Percentiles rank a stretch among this genome's conserved stretches.
phyloP scores from a whole-genome alignment of 2,329 filamentous ascomycete genomes.

The Ceratocystis lukuohia region DNA sequence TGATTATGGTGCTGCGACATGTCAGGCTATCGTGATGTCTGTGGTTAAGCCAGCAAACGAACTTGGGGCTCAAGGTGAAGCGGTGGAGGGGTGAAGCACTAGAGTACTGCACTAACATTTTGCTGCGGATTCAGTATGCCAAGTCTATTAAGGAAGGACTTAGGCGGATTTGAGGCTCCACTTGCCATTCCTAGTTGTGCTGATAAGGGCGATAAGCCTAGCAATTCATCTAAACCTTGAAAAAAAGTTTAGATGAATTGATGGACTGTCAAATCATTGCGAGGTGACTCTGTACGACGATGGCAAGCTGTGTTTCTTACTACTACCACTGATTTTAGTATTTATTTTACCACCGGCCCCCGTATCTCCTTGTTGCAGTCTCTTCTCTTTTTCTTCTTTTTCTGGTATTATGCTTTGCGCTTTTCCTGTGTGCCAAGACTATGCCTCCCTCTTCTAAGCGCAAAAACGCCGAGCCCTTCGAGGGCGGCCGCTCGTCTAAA shows the following conservation, averaged over 20 bases:
- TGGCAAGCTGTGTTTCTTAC: no score
- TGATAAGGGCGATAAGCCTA: constrained; percentile 17
- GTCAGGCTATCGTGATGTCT: background rate
- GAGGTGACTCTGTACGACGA: background rate
- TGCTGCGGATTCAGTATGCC: background rate
- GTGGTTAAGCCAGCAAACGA: background rate
- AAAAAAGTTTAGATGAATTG: constrained; percentile 14
- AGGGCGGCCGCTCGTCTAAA: constrained; percentile 16
- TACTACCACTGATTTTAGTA: no score
- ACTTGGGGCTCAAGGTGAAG: constrained; percentile 2
- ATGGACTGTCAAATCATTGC: background rate
- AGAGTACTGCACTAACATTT: constrained; percentile 2
- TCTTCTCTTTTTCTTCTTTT: background rate
- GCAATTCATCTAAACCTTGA: background rate
- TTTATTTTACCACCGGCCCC: no score
- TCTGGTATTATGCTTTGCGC: no score
- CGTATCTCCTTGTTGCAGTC: background rate
- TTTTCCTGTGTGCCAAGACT: background rate
- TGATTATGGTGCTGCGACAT: background rate
- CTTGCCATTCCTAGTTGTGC: constrained; percentile 9
- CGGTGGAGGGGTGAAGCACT: background rate
- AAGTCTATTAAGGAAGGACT: background rate
- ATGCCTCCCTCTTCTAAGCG: constrained; percentile 13
- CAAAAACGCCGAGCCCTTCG: constrained; percentile 6
- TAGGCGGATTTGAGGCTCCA: background rate